Conservation (phyloP, 208 protist genomes). For the Acanthamoeba castellanii region DNA sequence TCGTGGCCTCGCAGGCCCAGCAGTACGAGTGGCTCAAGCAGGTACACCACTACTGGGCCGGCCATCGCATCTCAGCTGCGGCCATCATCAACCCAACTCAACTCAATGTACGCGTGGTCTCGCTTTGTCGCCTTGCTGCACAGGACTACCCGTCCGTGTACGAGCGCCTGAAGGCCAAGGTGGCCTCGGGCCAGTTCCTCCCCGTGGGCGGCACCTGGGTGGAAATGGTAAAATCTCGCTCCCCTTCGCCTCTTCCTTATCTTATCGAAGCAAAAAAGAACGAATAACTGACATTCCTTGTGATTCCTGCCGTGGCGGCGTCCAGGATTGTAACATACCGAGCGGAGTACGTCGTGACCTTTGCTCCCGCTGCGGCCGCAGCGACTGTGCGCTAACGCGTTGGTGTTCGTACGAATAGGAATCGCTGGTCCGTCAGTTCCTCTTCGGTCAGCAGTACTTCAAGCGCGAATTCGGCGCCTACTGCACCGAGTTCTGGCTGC, state of each 20-base stretch:
- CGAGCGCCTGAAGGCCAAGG: constrained; percentile 81
- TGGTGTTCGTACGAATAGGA: constrained; percentile 74
- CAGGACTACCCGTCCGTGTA: constrained; percentile 85
- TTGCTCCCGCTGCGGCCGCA: background rate
- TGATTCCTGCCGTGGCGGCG: too few species aligned
- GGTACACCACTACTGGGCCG: background rate
- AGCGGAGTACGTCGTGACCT: background rate
- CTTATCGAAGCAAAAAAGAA: too few species aligned
- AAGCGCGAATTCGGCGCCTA: constrained; percentile 84
- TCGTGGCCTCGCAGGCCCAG: constrained; percentile 83
- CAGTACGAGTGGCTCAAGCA: constrained; percentile 74
- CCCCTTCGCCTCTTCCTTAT: background rate
- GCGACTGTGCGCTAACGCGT: too few species aligned
- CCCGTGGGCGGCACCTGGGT: constrained; percentile 87
- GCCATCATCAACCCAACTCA: background rate
- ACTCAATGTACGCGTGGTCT: constrained; percentile 21
- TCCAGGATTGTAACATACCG: constrained; percentile 88
- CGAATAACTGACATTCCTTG: too few species aligned
- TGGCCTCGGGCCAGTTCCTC: constrained; percentile 74
- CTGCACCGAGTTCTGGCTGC: constrained; percentile 84
- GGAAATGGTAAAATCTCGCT: constrained; percentile 81
- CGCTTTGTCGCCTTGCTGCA: constrained; percentile 49
- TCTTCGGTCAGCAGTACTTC: constrained; percentile 88
- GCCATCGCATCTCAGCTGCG: background rate
- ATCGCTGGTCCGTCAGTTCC: constrained; percentile 86